Conservation (phyloP, 2,329 filamentous ascomycete species). For the Pestalotiopsis sp. region DNA sequence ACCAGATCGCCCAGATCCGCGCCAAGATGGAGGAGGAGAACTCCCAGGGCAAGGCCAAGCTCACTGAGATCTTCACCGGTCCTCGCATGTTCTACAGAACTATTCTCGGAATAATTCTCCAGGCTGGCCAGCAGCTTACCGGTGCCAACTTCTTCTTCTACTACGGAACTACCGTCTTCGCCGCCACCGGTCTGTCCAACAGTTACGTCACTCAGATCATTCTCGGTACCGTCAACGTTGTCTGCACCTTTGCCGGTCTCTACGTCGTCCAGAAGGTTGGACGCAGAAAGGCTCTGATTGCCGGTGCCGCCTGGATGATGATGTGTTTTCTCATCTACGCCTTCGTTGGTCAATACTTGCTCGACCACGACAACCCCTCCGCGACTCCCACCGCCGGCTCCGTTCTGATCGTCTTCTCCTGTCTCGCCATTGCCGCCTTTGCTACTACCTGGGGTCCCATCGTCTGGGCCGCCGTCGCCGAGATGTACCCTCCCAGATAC, state of each 20-base stretch:
- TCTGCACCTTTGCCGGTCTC: slow-evolving; percentile 66
- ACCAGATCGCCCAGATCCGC: slow-evolving; percentile 54
- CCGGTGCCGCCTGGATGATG: slow-evolving; percentile 64
- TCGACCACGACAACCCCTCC: slow-evolving; percentile 43
- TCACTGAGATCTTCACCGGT: slow-evolving; percentile 67
- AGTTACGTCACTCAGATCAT: slow-evolving; percentile 71
- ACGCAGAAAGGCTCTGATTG: slow-evolving; percentile 64
- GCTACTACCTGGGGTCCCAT: slow-evolving; percentile 73
- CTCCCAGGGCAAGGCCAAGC: slow-evolving; percentile 45
- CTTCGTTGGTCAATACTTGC: slow-evolving; percentile 49
- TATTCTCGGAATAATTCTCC: slow-evolving; percentile 62
- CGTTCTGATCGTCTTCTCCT: slow-evolving; percentile 69
- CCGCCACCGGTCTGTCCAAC: slow-evolving; percentile 65
- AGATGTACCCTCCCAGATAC: slow-evolving; percentile 64
- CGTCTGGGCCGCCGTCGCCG: slow-evolving; percentile 66
- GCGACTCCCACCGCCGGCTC: slow-evolving; percentile 53
- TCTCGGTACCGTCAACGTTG: slow-evolving; percentile 68
- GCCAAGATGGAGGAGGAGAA: slow-evolving; percentile 52
- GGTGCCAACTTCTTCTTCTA: slow-evolving; percentile 72
- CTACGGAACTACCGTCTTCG: slow-evolving; percentile 68
- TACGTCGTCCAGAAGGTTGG: slow-evolving; percentile 69
- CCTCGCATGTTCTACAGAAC: slow-evolving; percentile 69
- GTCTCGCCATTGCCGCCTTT: slow-evolving; percentile 68
- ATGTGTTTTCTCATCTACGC: slow-evolving; percentile 53
- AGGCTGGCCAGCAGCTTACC: slow-evolving; percentile 69